phyloP scores from a whole-genome alignment of 805 yeast genomes.

The Sugiyamaella qingdaonensis region DNA sequence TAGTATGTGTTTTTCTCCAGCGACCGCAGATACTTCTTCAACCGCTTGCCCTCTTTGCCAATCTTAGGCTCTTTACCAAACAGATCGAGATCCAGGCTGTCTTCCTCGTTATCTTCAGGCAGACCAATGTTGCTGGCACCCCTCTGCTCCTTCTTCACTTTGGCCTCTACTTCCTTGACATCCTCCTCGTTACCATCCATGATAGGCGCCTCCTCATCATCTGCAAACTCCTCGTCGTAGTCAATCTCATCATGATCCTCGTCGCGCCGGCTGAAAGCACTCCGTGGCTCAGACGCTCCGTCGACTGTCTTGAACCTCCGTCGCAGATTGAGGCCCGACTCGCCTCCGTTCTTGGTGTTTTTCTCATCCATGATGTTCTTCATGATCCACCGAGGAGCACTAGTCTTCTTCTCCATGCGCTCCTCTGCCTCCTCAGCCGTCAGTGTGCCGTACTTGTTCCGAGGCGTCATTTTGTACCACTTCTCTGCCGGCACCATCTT shows the following conservation, averaged over 20 bases:
- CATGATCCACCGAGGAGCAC: slow-evolving; percentile 94
- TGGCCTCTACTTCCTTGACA: slow-evolving; percentile 75
- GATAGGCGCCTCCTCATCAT: slow-evolving; percentile 98
- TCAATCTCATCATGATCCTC: slow-evolving; percentile 90
- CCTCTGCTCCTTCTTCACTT: slow-evolving; percentile 35
- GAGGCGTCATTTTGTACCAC: slow-evolving; percentile 86
- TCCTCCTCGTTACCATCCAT: slow-evolving; percentile 96
- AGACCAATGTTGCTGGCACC: slow-evolving; percentile 69
- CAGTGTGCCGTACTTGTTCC: slow-evolving; percentile 89
- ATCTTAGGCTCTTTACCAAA: slow-evolving; percentile 61
- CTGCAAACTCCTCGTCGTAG: slow-evolving; percentile 95
- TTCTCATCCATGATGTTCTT: slow-evolving; percentile 69
- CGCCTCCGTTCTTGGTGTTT: slow-evolving; percentile 40
- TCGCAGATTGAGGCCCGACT: slow-evolving; percentile 42
- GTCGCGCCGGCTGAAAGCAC: slow-evolving; percentile 45
- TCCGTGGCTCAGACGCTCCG: slow-evolving; percentile 36
- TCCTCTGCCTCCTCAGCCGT: slow-evolving; percentile 96
- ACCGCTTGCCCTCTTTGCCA: slow-evolving; percentile 85
- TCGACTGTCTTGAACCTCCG: slow-evolving; percentile 48
- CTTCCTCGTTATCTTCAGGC: slow-evolving; percentile 54
- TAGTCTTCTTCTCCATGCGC: slow-evolving; percentile 73
- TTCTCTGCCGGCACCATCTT: slow-evolving; percentile 94
- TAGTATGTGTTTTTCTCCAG: slow-evolving; percentile 84
- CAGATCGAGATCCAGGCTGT: slow-evolving; percentile 12
- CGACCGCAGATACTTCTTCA: slow-evolving; percentile 76